These are phyloP conservation scores for Primulina tabacum DNA, from an alignment of 257 asterid species.

Conservation along the genomic window DNA sequence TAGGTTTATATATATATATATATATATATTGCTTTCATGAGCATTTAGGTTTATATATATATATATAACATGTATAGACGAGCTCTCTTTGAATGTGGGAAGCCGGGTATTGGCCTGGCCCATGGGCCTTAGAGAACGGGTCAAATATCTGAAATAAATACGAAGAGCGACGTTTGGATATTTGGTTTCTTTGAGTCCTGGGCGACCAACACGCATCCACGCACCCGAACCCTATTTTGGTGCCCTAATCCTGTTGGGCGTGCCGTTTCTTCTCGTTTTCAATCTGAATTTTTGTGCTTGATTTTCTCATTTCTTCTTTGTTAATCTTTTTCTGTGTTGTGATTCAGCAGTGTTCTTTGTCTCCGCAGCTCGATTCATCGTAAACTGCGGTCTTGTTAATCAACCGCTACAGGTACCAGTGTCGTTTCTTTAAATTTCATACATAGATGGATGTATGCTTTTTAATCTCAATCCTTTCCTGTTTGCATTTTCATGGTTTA, in stretches of 20 bases:
- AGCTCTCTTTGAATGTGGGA: too few relatives aligned
- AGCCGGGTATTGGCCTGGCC: too few relatives aligned
- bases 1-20: too few relatives aligned
- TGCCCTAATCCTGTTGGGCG: not conserved
- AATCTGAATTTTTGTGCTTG: not conserved
- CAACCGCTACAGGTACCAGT: conserved; percentile 24
- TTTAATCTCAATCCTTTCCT: not conserved
- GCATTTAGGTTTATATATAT: too few relatives aligned
- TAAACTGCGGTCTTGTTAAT: conserved; percentile 26
- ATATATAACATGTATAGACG: too few relatives aligned
- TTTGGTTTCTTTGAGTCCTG: not conserved
- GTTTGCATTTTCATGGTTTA: not conserved
- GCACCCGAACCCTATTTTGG: not conserved
- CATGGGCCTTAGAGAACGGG: too few relatives aligned
- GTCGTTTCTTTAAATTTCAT: not conserved
- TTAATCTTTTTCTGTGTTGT: conserved; percentile 41
- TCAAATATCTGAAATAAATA: too few relatives aligned
- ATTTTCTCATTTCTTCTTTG: conserved; percentile 23
- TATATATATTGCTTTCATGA: too few relatives aligned
- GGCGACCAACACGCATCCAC: not conserved
- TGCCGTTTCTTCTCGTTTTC: not conserved
- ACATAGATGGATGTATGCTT: not conserved
- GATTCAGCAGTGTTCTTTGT: conserved; percentile 45
- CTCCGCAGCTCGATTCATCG: conserved; percentile 33
- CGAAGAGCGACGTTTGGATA: too few relatives aligned